Percentiles rank a stretch among this genome's conserved stretches.
phyloP scores from a whole-genome alignment of 805 yeast species.

The Maudiozyma saulgeensis region DNA sequence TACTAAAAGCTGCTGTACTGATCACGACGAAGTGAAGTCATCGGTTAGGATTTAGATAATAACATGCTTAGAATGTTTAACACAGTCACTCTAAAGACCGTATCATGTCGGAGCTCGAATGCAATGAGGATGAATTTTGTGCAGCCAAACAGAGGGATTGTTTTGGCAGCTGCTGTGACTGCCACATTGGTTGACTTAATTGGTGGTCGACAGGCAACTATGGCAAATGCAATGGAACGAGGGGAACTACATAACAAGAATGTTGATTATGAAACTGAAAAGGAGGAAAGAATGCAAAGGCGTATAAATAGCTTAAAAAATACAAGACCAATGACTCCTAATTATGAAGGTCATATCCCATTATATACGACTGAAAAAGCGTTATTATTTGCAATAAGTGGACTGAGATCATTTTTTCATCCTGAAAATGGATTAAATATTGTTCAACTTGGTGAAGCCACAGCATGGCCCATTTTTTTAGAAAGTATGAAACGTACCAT shows the following conservation, averaged over 20 bases:
- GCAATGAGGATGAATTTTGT: neutral
- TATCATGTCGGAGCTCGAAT: neutral
- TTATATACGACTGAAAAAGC: slow-evolving; percentile 52
- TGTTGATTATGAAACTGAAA: slow-evolving; percentile 30
- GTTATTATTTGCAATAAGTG: slow-evolving; percentile 60
- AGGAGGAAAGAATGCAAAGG: slow-evolving; percentile 26
- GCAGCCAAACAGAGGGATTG: slow-evolving; percentile 1
- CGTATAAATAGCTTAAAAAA: slow-evolving; percentile 15
- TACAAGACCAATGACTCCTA: slow-evolving; percentile 25
- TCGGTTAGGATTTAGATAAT: too few relatives aligned
- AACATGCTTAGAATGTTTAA: too few relatives aligned
- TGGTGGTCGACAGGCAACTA: slow-evolving; percentile 36
- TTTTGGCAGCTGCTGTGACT: slow-evolving; percentile 7
- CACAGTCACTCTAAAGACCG: too few relatives aligned
- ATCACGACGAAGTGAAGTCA: too few relatives aligned
- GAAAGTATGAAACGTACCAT: slow-evolving; percentile 54
- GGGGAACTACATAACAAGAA: slow-evolving; percentile 25
- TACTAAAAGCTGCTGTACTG: too few relatives aligned
- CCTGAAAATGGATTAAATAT: slow-evolving; percentile 70
- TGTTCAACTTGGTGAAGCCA: slow-evolving; percentile 81
- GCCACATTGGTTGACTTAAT: slow-evolving; percentile 17
- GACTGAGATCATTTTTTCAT: slow-evolving; percentile 65
- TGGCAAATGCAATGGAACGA: slow-evolving; percentile 51
- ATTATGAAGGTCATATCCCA: slow-evolving; percentile 75
- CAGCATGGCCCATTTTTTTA: slow-evolving; percentile 66